Evolutionary conservation across 2,329 filamentous ascomycete species (phyloP), one percentile per base, ranked within the genome.

Genomic region (Lasiodiplodia theobromae): DNA sequence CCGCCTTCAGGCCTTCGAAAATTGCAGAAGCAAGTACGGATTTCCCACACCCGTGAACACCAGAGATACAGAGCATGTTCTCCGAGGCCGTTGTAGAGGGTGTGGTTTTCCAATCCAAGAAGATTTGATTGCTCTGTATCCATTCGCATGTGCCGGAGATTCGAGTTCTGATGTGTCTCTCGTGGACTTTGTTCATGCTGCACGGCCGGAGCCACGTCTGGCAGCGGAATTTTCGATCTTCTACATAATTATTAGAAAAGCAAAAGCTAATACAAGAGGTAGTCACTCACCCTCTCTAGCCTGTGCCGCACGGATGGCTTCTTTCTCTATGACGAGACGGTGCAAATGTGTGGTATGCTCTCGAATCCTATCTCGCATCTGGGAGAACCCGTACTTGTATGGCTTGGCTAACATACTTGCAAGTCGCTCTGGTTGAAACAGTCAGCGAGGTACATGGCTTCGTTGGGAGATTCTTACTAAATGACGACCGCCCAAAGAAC

Each of bases 11-110:
- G 11, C 34, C 5, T 25, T 58, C 34, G 4, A 40, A n/a, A 23
- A 58, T 11, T 6, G 54, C 54, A 10, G 54, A 58, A 40, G 34
- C 54, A 21, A 58, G 54, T 7, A 58, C n/a, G 14, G 34, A 58
- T n/a, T 58, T 58, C 3, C 54, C 54, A 58, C 54, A 18, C 8
- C 54, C 54, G 18, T 58, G 54, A 5, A 12, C 23, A 7, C 54
- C 54, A 21, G 3, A 40, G 7, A 58, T 40, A 8, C 11, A 10
- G 25, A 58, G 54, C 14, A 40, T 23, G 10, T 10, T 40, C 23
- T 58, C 54, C 3, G 31, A 5, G 16, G 34, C 34, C 2, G n/a
- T 18, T 11, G 54, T 6, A 0, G n/a, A 14, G 14, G 38, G 34
- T 23, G 54, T 16, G 2, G 0, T 40, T 21, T 58, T 58, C 53